Base-by-base conservation (phyloP, 2,329 filamentous ascomycete genomes). In the Nemania sp. region DNA sequence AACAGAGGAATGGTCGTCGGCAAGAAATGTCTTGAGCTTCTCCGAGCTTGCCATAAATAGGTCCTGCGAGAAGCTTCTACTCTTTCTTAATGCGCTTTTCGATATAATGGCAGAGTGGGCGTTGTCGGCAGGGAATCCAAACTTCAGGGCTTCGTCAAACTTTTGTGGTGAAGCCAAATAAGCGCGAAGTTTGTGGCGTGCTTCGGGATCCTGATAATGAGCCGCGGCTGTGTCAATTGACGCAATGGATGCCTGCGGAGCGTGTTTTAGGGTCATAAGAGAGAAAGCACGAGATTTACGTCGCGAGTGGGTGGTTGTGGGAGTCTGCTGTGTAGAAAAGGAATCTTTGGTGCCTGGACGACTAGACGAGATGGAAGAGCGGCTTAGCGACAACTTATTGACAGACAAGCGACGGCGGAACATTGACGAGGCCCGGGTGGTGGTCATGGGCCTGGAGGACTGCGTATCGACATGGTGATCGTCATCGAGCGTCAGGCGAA, bases 61-160 rank as follows among this genome's bases (percentile, higher is more conserved):
- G 9, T 49, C 60, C 25, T 37, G 56, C 2, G 63, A 65, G 60
- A 51, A 65, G n/a, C 65, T 67, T 65, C 65, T 68, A 34, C 68
- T 59, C 29, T 63, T 55, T 10, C 65, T 56, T 5, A 65, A 64
- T n/a, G 53, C 65, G 13, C 76, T 75, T 9, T 73, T 72, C 20
- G 74, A 69, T 2, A 74, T 64, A 1, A 68, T 68, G n/a, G 76
- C 68, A 2, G 73, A 67, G 18, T 77, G 64, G 7, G 69, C 75
- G 35, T 86, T 82, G 37, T 80, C 80, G 0, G 88, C 87, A 0
- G 92, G 92, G 69, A 97, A 98, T 0, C 94, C 94, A 75, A 96
- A 97, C 73, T 96, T 91, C 54, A 98, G 85, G 1, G 91, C 92
- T 76, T 98, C 94, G 72, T 98, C 94, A 68, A 98, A 98, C 73